Evolutionary conservation across 345 rosid genomes (phyloP).

Genomic region (Barbarea vulgaris): DNA sequence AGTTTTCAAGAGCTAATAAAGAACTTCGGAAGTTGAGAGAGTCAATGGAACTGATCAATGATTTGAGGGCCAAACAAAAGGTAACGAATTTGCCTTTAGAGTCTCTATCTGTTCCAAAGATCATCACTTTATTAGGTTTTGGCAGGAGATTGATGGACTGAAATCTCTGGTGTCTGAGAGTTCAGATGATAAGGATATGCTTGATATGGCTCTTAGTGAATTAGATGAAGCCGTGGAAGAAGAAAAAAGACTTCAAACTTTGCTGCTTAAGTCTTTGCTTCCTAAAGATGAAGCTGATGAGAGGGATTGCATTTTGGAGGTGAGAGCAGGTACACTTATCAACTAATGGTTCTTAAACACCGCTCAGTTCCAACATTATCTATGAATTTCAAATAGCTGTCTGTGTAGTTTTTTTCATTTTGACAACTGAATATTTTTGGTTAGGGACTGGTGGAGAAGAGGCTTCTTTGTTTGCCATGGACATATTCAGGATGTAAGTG

Average conservation of each 20-base stretch:
- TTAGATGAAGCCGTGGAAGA: constrained; percentile 58
- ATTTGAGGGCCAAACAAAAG: constrained; percentile 76
- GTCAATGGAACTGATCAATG: constrained; percentile 70
- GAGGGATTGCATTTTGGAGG: constrained; percentile 95
- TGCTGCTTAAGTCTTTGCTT: constrained; percentile 77
- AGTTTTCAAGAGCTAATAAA: constrained; percentile 79
- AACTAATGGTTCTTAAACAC: not conserved
- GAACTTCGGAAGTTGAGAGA: constrained; percentile 81
- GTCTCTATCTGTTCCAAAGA: not conserved
- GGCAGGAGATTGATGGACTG: constrained; percentile 77
- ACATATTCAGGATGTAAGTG: constrained; percentile 82
- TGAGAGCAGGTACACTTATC: constrained; percentile 79
- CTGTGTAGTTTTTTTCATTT: constrained; percentile 10
- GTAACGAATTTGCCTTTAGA: constrained; percentile 38
- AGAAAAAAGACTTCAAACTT: constrained; percentile 70
- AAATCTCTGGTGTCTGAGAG: constrained; percentile 67
- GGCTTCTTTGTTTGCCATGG: constrained; percentile 97
- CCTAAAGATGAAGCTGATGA: constrained; percentile 99
- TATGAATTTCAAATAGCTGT: not conserved
- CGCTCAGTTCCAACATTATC: not conserved
- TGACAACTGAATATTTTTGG: not conserved
- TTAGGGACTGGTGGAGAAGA: constrained; percentile 96
- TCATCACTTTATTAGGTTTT: not conserved
- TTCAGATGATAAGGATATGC: constrained; percentile 71
- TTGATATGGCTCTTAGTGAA: constrained; percentile 77